Percentiles rank a stretch among this genome's conserved stretches.
Evolutionary conservation across 441 rosid genomes (phyloP).

Genomic region (Bocquillonia castaneifolia): DNA sequence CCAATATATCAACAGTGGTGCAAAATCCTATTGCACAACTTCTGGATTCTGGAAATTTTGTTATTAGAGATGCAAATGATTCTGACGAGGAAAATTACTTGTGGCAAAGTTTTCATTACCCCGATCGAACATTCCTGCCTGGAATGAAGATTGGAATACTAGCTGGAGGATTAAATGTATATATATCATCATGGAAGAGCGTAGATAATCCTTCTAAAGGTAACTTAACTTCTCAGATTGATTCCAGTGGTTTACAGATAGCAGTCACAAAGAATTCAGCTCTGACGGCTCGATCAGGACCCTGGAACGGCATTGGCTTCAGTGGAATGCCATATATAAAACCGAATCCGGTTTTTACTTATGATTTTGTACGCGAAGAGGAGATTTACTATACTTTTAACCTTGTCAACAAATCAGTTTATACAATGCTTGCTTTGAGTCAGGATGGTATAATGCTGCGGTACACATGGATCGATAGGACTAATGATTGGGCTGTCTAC

Average conservation of each 20-base stretch:
- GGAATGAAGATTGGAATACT: constrained; percentile 19
- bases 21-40: no score
- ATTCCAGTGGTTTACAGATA: constrained; percentile 2
- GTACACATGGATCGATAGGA: neutral
- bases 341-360: constrained; percentile 14
- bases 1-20: no score
- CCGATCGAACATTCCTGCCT: constrained; percentile 10
- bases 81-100: no score
- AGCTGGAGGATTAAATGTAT: neutral
- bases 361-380: constrained; percentile 32
- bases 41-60: no score
- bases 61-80: no score
- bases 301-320: constrained; percentile 11
- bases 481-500: neutral
- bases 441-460: neutral
- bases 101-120: no score
- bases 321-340: constrained; percentile 25
- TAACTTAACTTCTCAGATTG: neutral
- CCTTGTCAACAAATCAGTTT: constrained; percentile 20
- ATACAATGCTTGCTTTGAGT: neutral
- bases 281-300: neutral
- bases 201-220: constrained; percentile 20
- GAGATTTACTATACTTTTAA: constrained; percentile 40
- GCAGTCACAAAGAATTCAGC: neutral
- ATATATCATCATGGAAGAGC: constrained; percentile 19